These are phyloP conservation scores for Dendrobium catenatum DNA, from an alignment of 106 monocot genomes.

Conservation along the genomic window DNA sequence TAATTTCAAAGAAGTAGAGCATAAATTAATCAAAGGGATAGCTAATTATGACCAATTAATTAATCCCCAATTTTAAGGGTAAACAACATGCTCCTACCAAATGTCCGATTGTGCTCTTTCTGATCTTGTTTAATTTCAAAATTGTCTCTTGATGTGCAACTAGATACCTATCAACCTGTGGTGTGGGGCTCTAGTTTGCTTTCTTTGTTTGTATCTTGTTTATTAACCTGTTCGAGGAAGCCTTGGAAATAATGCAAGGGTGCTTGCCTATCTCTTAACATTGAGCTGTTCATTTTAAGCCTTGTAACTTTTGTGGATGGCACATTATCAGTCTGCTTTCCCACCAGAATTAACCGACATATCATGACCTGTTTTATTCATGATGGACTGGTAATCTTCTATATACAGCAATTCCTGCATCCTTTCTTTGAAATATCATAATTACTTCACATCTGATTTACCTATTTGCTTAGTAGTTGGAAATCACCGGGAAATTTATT, in stretches of 20 bases:
- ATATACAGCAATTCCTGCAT: neutral
- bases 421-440: neutral
- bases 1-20: too few relatives aligned
- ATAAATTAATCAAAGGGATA: too few relatives aligned
- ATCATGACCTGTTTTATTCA: too few relatives aligned
- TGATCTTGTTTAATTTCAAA: neutral
- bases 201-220: neutral
- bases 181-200: neutral
- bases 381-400: neutral
- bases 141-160: neutral
- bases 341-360: too few relatives aligned
- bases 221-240: neutral
- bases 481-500: neutral
- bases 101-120: neutral
- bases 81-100: neutral
- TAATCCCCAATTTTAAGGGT: too few relatives aligned
- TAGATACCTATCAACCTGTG: neutral
- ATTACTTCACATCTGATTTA: neutral
- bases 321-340: neutral
- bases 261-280: neutral
- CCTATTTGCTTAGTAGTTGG: neutral
- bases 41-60: too few relatives aligned
- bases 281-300: neutral
- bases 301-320: neutral
- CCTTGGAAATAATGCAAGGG: neutral